Percentiles rank a stretch among this genome's conserved stretches.
Evolutionary conservation across 345 rosid genomes (phyloP).

Genomic region (Citrus australasica): DNA sequence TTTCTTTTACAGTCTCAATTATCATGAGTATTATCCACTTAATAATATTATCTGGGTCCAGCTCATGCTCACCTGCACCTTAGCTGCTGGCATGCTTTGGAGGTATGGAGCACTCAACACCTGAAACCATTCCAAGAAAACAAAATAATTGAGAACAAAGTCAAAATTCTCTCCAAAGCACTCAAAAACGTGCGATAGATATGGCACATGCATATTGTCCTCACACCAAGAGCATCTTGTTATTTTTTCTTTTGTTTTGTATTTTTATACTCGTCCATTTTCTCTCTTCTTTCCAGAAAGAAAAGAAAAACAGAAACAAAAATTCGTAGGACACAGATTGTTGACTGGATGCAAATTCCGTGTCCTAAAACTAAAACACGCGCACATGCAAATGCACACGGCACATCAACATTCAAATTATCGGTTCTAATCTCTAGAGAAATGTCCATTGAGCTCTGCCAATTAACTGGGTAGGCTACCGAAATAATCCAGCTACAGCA

Average conservation of each 20-base stretch:
- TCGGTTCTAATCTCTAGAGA: background rate
- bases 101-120: constrained; percentile 96
- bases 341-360: background rate
- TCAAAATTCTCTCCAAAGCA: background rate
- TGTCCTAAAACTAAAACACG: too few species aligned
- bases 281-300: background rate
- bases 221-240: background rate
- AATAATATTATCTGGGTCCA: background rate
- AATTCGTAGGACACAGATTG: background rate
- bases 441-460: background rate
- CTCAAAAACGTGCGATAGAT: background rate
- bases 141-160: constrained; percentile 8
- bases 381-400: too few species aligned
- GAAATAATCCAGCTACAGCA: background rate
- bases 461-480: background rate
- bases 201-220: background rate
- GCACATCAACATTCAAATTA: background rate
- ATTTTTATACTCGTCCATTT: background rate
- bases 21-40: background rate
- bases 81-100: constrained; percentile 44
- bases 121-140: constrained; percentile 40
- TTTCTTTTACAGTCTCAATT: background rate
- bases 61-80: constrained; percentile 47
- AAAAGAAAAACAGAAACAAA: background rate
- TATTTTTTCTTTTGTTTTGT: background rate